Evolutionary conservation across 2,329 filamentous ascomycete genomes (phyloP).

Genomic region (Chaetothyriales sp.): DNA sequence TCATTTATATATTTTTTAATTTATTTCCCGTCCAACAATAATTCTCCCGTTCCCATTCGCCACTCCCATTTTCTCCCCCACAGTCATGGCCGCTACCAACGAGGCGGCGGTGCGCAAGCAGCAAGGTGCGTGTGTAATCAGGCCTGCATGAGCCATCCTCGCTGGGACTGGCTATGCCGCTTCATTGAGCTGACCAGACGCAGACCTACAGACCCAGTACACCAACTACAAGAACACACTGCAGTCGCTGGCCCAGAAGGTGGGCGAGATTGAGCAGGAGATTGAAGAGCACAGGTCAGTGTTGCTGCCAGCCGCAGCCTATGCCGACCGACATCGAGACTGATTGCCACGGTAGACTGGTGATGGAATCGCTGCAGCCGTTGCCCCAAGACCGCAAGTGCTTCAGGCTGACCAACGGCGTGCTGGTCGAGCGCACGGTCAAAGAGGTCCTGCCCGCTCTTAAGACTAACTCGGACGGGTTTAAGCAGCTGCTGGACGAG

Average conservation of each 20-base stretch:
- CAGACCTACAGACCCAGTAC: slow-evolving; percentile 37
- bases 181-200: slow-evolving; percentile 2
- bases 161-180: background rate
- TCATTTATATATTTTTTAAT: too few relatives aligned
- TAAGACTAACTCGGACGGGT: slow-evolving; percentile 81
- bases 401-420: slow-evolving; percentile 97
- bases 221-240: slow-evolving; percentile 51
- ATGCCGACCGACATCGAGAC: background rate
- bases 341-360: slow-evolving; percentile 46
- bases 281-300: slow-evolving; percentile 93
- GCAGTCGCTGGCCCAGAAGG: slow-evolving; percentile 87
- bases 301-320: background rate
- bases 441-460: slow-evolving; percentile 81
- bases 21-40: too few relatives aligned
- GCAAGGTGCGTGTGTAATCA: slow-evolving; percentile 26
- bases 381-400: slow-evolving; percentile 79
- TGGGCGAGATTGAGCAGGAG: slow-evolving; percentile 94
- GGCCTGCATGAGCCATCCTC: background rate
- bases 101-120: slow-evolving; percentile 25
- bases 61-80: background rate
- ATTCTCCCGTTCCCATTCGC: background rate
- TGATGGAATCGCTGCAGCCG: slow-evolving; percentile 78
- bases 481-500: slow-evolving; percentile 89
- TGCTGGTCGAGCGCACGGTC: slow-evolving; percentile 85
- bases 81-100: slow-evolving; percentile 3